Evolutionary conservation across 2,329 filamentous ascomycete genomes (phyloP), one percentile per base, ranked within the genome.

Genomic region (Diaporthe aspalathi): DNA sequence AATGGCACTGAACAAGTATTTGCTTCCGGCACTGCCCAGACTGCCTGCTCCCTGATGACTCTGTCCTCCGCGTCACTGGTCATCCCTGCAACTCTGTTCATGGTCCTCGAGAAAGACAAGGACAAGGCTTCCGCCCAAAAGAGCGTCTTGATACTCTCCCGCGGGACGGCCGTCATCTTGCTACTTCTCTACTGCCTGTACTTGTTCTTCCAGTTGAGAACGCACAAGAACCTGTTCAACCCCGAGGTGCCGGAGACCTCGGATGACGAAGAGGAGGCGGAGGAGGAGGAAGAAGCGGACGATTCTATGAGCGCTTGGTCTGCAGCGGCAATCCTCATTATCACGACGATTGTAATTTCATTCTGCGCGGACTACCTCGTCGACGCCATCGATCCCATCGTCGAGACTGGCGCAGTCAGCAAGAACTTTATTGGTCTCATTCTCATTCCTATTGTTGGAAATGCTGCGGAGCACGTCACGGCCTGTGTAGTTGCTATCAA

Each of bases 381-480:
- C 43, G 91, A 89, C 76, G 76, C 68, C 67, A 83, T 77, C 0
- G 91, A 93, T 76, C 84, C 86, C 35, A 87, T 95, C 57, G 93
- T 94, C 29, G 86, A 89, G 75, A 89, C 85, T 53, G 89, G 90
- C 2, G 87, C 90, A 72, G 92, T 95, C 79, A 94, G 91, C 84
- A 93, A 93, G 81, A 93, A 91, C 1, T 95, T 95, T 76, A 94
- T 95, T 76, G 93, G 93, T 84, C 84, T 94, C 62, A 93, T 94
- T 63, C 83, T 94, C 24, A 92, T 94, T 62, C 92, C 92, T 3
- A 94, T 94, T 74, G 92, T 94, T 40, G 92, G 92, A 53, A 94
- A 94, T 76, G 92, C 92, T 2, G 92, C 92, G 3, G 92, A 95
- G 80, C 93, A 95, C 77, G 93, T 94, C 49, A 95, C 93, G 1